Percentiles rank a stretch among this genome's conserved stretches.
phyloP scores from a whole-genome alignment of 352 stramenopile genomes.

The Phytophthora sojae region DNA sequence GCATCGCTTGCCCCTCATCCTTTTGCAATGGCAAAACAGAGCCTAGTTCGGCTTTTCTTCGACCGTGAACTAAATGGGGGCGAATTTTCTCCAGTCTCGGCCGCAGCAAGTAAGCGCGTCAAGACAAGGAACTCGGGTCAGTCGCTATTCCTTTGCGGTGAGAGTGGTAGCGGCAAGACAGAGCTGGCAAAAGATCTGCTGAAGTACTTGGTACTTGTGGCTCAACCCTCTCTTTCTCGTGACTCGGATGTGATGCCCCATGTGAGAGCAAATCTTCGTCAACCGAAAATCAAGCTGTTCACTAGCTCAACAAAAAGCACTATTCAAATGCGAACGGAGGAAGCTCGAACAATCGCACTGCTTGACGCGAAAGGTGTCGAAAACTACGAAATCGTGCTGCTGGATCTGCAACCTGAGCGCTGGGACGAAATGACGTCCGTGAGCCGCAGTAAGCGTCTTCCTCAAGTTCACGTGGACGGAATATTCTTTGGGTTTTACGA shows the following conservation, averaged over 20 bases:
- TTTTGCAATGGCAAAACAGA: conserved; percentile 80
- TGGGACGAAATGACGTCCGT: conserved; percentile 75
- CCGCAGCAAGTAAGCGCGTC: conserved; percentile 8
- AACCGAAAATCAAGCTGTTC: conserved; percentile 65
- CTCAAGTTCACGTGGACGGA: conserved; percentile 75
- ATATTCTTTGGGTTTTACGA: conserved; percentile 87
- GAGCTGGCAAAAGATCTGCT: conserved; percentile 82
- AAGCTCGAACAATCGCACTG: conserved; percentile 74
- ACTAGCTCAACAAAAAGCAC: conserved; percentile 89
- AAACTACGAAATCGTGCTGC: conserved; percentile 72
- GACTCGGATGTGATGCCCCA: not conserved
- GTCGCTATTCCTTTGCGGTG: conserved; percentile 61
- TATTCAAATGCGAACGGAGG: conserved; percentile 82
- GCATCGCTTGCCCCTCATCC: conserved; percentile 63
- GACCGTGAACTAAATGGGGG: conserved; percentile 6
- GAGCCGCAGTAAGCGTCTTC: conserved; percentile 76
- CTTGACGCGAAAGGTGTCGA: conserved; percentile 75
- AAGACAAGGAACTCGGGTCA: conserved; percentile 13
- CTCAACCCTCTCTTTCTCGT: conserved; percentile 45
- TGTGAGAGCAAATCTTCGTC: conserved; percentile 3
- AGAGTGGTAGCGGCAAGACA: conserved; percentile 82
- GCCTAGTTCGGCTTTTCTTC: conserved; percentile 57
- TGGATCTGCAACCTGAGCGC: conserved; percentile 69
- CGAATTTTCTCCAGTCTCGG: not conserved
- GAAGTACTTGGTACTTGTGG: conserved; percentile 76